Conservation (phyloP, 257 asterid genomes). For the Galeopsis tetrahit region DNA sequence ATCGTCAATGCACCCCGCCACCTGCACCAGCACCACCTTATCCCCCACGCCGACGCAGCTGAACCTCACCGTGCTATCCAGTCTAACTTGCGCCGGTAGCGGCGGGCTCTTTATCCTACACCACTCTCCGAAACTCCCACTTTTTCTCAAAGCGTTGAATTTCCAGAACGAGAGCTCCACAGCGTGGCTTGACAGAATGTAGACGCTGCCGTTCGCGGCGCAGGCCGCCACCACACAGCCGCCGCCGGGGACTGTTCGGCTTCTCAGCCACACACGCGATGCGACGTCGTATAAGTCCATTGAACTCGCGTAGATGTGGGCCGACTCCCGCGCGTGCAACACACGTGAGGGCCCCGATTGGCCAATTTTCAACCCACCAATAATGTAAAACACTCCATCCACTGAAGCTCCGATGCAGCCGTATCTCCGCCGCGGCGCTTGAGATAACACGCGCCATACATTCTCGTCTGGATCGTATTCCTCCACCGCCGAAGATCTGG, state of each 20-base stretch:
- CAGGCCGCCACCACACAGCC: slow-evolving; percentile 94
- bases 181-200: slow-evolving; percentile 81
- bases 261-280: slow-evolving; percentile 67
- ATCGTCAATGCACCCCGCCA: slow-evolving; percentile 77
- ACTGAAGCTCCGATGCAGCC: slow-evolving; percentile 81
- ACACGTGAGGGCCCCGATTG: slow-evolving; percentile 32
- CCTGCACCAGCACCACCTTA: slow-evolving; percentile 76
- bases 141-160: slow-evolving; percentile 53
- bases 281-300: slow-evolving; percentile 81
- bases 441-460: slow-evolving; percentile 62
- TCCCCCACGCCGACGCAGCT: slow-evolving; percentile 71
- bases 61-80: slow-evolving; percentile 84
- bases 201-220: slow-evolving; percentile 53
- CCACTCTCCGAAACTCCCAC: slow-evolving; percentile 69
- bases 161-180: slow-evolving; percentile 90
- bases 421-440: slow-evolving; percentile 72
- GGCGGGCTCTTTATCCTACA: slow-evolving; percentile 74
- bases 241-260: slow-evolving; percentile 76
- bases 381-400: slow-evolving; percentile 71
- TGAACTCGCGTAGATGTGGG: slow-evolving; percentile 70
- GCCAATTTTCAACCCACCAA: slow-evolving; percentile 78
- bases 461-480: slow-evolving; percentile 74
- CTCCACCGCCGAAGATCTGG: slow-evolving; percentile 69
- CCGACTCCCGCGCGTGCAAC: slow-evolving; percentile 53
- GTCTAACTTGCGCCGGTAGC: slow-evolving; percentile 78